Evolutionary conservation across 768 basidiomycete genomes (phyloP).

Genomic region (Gymnopilus junonius): DNA sequence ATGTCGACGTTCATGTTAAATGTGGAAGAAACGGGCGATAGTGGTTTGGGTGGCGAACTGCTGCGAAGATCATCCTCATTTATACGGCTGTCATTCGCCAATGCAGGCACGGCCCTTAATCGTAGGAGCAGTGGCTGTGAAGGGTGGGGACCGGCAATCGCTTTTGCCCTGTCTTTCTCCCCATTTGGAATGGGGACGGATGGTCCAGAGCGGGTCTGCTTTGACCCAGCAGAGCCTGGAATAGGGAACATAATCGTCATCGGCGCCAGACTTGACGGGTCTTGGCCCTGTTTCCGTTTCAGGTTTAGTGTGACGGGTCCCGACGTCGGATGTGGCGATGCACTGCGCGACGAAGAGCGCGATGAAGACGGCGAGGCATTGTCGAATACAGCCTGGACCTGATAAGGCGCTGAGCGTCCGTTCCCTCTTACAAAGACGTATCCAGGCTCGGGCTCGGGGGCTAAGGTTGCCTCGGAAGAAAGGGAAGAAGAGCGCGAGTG

Average conservation of each 20-base stretch:
- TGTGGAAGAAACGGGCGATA: slow-evolving; percentile 13
- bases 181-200: not conserved
- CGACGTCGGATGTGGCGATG: slow-evolving; percentile 14
- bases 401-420: slow-evolving; percentile 20
- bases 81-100: slow-evolving; percentile 7
- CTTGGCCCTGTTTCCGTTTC: slow-evolving; percentile 20
- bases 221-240: slow-evolving; percentile 18
- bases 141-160: slow-evolving; percentile 4
- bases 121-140: slow-evolving; percentile 34
- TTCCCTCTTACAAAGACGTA: slow-evolving; percentile 20
- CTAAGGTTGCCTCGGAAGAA: slow-evolving; percentile 16
- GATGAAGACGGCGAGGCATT: slow-evolving; percentile 18
- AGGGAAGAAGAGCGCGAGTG: slow-evolving; percentile 17
- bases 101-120: slow-evolving; percentile 22
- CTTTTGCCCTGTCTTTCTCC: slow-evolving; percentile 7
- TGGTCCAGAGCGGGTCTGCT: slow-evolving; percentile 14
- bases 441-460: slow-evolving; percentile 10
- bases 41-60: slow-evolving; percentile 9
- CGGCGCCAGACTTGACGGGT: slow-evolving; percentile 13
- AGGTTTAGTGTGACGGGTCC: not conserved
- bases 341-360: slow-evolving; percentile 18
- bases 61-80: not conserved
- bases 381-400: slow-evolving; percentile 13
- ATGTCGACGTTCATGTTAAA: slow-evolving; percentile 16
- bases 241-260: slow-evolving; percentile 22